Evolutionary conservation across 2,329 filamentous ascomycete genomes (phyloP), one percentile per base, ranked within the genome.

Genomic region (Fusarium sp.): DNA sequence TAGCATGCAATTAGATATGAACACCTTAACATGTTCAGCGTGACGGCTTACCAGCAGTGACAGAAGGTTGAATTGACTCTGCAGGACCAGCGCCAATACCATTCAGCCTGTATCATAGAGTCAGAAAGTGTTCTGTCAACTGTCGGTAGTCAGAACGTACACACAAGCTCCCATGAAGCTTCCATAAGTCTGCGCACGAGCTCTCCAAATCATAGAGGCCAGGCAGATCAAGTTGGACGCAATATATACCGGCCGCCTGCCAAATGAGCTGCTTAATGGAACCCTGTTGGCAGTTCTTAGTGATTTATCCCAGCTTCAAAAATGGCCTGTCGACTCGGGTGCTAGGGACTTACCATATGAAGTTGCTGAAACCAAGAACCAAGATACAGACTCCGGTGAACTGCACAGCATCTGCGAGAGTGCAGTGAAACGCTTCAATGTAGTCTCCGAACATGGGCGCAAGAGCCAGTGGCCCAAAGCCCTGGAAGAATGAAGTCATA

Each of bases 81-180:
- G 54, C 54, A 15, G 54, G 54, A 33, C 54, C 54, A 25, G 54
- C 54, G 5, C 54, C 54, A 10, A 56, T 45, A n/a, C 54, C 54
- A 25, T 56, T 56, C 23, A 56, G 14, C 18, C 54, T 56, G 15
- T 11, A 15, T 12, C 16, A 56, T 11, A 18, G 54, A 18, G 54
- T 56, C 18, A 56, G 54, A 25, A 33, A 21, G 1, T 45, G 27
- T n/a, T 12, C 5, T 46, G 7, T 11, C n/a, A 35, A 45, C 3
- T 9, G 18, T 16, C 33, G 29, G 7, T 46, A 3, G 1, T 10
- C 0, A 45, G n/a, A 21, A 45, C 54, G 2, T 45, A 56, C 54
- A 56, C 54, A 25, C 54, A 56, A 12, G 54, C 54, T 23, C 54
- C 54, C 54, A 56, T 56, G 12, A 56, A 56, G 14, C 54, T 56